phyloP scores from a whole-genome alignment of 495 filamentous ascomycete genomes.

The Annulohypoxylon stygium region DNA sequence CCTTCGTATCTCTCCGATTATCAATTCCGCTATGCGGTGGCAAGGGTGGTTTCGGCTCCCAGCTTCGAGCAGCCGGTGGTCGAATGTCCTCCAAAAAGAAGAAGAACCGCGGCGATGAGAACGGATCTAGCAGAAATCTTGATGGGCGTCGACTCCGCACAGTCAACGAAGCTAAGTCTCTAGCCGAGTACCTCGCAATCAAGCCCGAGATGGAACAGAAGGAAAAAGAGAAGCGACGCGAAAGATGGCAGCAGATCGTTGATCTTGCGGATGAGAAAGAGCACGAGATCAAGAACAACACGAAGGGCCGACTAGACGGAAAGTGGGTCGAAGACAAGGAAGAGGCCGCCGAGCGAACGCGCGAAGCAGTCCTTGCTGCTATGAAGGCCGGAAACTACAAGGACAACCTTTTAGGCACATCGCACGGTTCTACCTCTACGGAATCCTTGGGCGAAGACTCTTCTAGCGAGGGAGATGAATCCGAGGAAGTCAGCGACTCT shows the following conservation, averaged over 20 bases:
- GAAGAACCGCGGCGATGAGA: constrained; percentile 83
- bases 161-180: constrained; percentile 91
- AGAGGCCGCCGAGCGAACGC: constrained; percentile 82
- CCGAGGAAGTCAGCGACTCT: constrained; percentile 53
- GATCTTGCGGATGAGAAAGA: constrained; percentile 83
- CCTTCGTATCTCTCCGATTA: constrained; percentile 84
- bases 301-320: constrained; percentile 79
- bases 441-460: constrained; percentile 55
- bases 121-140: constrained; percentile 90
- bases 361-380: constrained; percentile 83
- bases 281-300: constrained; percentile 79
- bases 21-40: constrained; percentile 82
- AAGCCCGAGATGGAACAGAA: constrained; percentile 97
- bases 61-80: constrained; percentile 94
- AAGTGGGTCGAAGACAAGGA: constrained; percentile 96
- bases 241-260: constrained; percentile 86
- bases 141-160: constrained; percentile 92
- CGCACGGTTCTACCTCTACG: constrained; percentile 61
- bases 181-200: constrained; percentile 93
- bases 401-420: constrained; percentile 62
- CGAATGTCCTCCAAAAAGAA: constrained; percentile 97
- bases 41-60: constrained; percentile 97
- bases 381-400: constrained; percentile 75
- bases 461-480: constrained; percentile 54
- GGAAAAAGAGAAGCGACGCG: constrained; percentile 85